Evolutionary conservation across 2,329 filamentous ascomycete genomes (phyloP), one percentile per base, ranked within the genome.

Genomic region (Geosmithia flava): DNA sequence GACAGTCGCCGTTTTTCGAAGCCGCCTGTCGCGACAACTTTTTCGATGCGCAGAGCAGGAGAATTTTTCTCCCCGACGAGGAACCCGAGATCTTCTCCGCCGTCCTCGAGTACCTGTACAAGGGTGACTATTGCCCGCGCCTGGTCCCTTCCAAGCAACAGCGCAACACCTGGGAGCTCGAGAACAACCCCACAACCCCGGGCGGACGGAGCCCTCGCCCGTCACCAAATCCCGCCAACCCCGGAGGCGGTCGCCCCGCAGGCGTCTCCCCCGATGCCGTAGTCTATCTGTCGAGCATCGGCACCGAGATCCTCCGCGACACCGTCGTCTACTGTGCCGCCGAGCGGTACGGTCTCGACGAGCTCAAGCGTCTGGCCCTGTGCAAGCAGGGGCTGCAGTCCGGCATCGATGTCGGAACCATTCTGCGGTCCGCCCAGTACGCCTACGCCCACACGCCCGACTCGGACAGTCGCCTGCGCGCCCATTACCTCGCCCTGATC

Each of bases 401-500:
- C 61, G 90, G 89, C 62, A 93, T 96, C 66, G 86, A 95, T 62
- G 87, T 94, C 65, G 86, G 81, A 61, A 90, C 87, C 56, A 94
- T 96, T 68, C 78, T 97, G 67, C 83, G 87, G 62, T 91, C 85
- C 61, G 90, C 90, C 58, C 87, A 91, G 68, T 96, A 93, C 74
- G 89, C 90, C 64, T 96, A 97, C 71, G 86, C 87, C 63, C 83
- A 95, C 75, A 96, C 91, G 61, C 89, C 90, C 57, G 87, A 95
- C 72, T 85, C 82, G 59, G 90, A 97, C 73, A 91, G 85, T 63
- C 81, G 84, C 61, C 82, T 97, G 68, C 89, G 90, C 72, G 90
- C 90, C 74, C 89, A 95, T 74, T 96, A 95, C 76, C 83, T 97
- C 67, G 88, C 90, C 65, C 80, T 96, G 69, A 95, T 96, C 69